A percentile compares a stretch with the other conserved stretches of the same genome.
These are phyloP conservation scores for Mucuna pruriens DNA, from an alignment of 306 rosid species.

Conservation along the genomic window DNA sequence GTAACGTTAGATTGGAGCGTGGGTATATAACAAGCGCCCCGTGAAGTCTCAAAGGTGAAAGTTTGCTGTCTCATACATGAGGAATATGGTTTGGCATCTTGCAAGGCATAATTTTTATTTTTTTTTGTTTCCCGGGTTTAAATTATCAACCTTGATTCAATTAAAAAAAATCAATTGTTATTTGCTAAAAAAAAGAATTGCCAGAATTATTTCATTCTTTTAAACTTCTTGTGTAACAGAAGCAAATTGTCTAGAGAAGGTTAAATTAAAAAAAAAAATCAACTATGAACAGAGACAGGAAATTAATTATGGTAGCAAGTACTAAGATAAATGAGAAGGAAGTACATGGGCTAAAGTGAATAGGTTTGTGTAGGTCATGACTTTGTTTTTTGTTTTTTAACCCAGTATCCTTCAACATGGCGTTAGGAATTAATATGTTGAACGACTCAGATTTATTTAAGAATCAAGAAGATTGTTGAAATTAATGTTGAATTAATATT, in stretches of 20 bases:
- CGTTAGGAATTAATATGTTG: too few species aligned
- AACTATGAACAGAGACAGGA: constrained; percentile 3
- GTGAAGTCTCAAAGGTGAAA: background rate
- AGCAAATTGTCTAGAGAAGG: constrained; percentile 1
- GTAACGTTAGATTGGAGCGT: background rate
- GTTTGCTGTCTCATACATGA: constrained; percentile 1
- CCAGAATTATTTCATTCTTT: background rate
- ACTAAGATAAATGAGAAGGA: background rate
- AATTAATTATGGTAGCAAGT: background rate
- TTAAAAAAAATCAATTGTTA: background rate
- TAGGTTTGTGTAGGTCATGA: constrained; percentile 3
- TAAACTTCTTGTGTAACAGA: background rate
- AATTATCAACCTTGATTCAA: constrained; percentile 2
- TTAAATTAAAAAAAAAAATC: background rate
- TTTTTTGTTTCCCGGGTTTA: too few species aligned
- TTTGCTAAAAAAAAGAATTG: background rate
- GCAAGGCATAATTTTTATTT: background rate
- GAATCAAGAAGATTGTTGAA: too few species aligned
- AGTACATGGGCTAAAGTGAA: constrained; percentile 7
- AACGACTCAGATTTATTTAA: too few species aligned
- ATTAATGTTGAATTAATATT: too few species aligned
- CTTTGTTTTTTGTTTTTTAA: too few species aligned
- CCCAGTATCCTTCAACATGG: too few species aligned
- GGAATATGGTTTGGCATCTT: constrained; percentile 25
- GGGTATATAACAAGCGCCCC: background rate